These are phyloP conservation scores for Amanita molliuscula DNA, from an alignment of 768 basidiomycete species.

Conservation along the genomic window DNA sequence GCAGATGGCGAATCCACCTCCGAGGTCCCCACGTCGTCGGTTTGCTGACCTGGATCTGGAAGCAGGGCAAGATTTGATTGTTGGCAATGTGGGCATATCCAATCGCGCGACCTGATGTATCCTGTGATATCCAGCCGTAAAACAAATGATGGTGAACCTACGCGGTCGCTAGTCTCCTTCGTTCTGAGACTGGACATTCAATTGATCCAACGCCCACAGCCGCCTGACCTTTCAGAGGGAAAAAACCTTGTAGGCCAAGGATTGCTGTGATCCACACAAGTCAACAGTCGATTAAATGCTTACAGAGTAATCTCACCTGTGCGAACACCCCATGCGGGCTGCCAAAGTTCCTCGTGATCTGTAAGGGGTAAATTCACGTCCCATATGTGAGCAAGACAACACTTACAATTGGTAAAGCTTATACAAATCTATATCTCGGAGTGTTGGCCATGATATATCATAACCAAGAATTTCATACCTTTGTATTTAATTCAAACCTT, in stretches of 20 bases:
- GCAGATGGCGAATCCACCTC: not conserved
- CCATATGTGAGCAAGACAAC: slow-evolving; percentile 3
- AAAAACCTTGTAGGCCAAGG: slow-evolving; percentile 82
- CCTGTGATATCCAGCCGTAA: not conserved
- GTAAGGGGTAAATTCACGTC: slow-evolving; percentile 9
- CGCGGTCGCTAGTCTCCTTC: slow-evolving; percentile 70
- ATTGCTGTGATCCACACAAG: slow-evolving; percentile 41
- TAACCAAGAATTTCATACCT: slow-evolving; percentile 39
- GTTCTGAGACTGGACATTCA: slow-evolving; percentile 64
- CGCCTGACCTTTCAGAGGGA: slow-evolving; percentile 79
- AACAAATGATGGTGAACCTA: slow-evolving; percentile 25
- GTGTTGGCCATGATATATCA: not conserved
- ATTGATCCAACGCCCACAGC: slow-evolving; percentile 84
- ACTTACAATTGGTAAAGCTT: slow-evolving; percentile 77
- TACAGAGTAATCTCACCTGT: slow-evolving; percentile 46
- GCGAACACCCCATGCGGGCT: slow-evolving; percentile 96
- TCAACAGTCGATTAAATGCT: not conserved
- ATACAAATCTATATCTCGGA: slow-evolving; percentile 63
- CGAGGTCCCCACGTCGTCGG: not conserved
- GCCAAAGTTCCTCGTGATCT: slow-evolving; percentile 97
- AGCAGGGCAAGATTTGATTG: slow-evolving; percentile 58
- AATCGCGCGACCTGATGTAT: slow-evolving; percentile 59
- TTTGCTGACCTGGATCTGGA: slow-evolving; percentile 43
- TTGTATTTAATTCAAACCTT: slow-evolving; percentile 93
- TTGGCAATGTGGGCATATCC: slow-evolving; percentile 70